Conservation (phyloP, 306 rosid genomes). For the Inga leiocalycina region DNA sequence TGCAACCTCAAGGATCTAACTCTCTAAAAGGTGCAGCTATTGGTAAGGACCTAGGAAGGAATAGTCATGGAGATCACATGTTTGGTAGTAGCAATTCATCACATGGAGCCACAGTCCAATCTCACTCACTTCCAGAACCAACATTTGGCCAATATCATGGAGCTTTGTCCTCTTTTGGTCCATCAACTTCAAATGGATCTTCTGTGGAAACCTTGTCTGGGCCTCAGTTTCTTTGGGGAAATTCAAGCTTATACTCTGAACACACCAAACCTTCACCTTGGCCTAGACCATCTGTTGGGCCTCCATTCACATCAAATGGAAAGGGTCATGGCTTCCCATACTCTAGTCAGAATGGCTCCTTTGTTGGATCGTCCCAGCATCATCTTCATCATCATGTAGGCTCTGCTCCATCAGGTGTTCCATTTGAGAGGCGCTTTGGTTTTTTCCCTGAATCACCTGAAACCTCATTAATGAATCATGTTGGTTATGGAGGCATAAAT, state of each 20-base stretch:
- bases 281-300: conserved; percentile 70
- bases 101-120: conserved; percentile 60
- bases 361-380: conserved; percentile 62
- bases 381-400: conserved; percentile 78
- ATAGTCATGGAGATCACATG: conserved; percentile 51
- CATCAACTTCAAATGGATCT: conserved; percentile 70
- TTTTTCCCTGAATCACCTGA: conserved; percentile 88
- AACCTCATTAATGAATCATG: conserved; percentile 68
- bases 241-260: conserved; percentile 65
- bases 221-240: conserved; percentile 99
- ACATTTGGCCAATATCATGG: conserved; percentile 68
- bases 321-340: conserved; percentile 69
- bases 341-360: conserved; percentile 63
- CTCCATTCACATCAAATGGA: conserved; percentile 73
- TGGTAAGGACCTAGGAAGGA: conserved; percentile 80
- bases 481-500: conserved; percentile 67
- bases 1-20: conserved; percentile 69
- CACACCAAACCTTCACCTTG: conserved; percentile 73
- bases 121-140: conserved; percentile 83
- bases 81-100: conserved; percentile 45
- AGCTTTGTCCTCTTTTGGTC: conserved; percentile 56
- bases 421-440: conserved; percentile 88
- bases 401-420: conserved; percentile 94
- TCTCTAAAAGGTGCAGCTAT: conserved; percentile 75
- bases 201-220: conserved; percentile 88